A percentile compares a stretch with the other conserved stretches of the same genome.
These are phyloP conservation scores for Bruguiera parviflora DNA, from an alignment of 345 rosid genomes.

Conservation along the genomic window DNA sequence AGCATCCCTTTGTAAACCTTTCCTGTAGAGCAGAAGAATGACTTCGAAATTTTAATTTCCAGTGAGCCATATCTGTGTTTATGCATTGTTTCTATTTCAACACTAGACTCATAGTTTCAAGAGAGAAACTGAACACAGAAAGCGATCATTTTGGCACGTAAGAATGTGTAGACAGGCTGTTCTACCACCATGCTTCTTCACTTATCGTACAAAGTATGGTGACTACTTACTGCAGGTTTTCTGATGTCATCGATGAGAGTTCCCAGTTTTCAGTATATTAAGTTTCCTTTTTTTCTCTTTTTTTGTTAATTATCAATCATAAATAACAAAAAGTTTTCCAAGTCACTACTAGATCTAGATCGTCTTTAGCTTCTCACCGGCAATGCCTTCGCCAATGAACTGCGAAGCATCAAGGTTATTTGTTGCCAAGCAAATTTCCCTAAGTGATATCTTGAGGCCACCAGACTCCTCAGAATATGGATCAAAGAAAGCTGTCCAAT, in stretches of 20 bases:
- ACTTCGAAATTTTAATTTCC: neutral
- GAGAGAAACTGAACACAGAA: too few species aligned
- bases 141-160: too few species aligned
- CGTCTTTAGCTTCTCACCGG: constrained; percentile 38
- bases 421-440: constrained; percentile 49
- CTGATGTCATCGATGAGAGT: neutral
- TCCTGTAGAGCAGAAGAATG: constrained; percentile 28
- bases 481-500: constrained; percentile 22
- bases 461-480: constrained; percentile 19
- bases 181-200: too few species aligned
- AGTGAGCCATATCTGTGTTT: too few species aligned
- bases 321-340: neutral
- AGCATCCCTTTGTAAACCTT: constrained; percentile 56
- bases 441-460: constrained; percentile 35
- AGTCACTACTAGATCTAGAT: too few species aligned
- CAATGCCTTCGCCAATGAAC: constrained; percentile 61
- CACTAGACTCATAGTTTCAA: too few species aligned
- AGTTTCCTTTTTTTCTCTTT: neutral
- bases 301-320: neutral
- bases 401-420: constrained; percentile 44
- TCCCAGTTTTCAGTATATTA: neutral
- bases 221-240: too few species aligned
- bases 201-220: too few species aligned
- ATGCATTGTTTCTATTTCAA: too few species aligned
- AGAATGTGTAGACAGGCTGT: too few species aligned